These are phyloP conservation scores for Sclerotinia subarctica DNA, from an alignment of 2,329 filamentous ascomycete species.

Conservation along the genomic window DNA sequence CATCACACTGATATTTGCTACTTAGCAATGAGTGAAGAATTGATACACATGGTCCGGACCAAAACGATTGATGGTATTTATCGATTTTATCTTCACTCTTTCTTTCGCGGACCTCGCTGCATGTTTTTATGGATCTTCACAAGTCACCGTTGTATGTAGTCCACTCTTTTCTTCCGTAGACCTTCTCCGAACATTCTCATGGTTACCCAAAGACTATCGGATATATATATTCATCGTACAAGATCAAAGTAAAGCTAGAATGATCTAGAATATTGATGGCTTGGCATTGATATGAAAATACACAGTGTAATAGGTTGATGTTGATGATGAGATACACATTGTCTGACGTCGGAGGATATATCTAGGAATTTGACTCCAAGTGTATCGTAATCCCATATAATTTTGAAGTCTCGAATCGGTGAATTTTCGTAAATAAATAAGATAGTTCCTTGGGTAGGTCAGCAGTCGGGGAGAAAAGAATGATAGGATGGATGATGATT, in stretches of 20 bases:
- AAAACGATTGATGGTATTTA: not conserved
- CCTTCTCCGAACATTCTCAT: not conserved
- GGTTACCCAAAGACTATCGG: not conserved
- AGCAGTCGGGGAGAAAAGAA: not conserved
- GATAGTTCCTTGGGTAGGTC: not conserved
- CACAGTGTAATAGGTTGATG: not conserved
- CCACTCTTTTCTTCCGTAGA: not conserved
- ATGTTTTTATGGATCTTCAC: not conserved
- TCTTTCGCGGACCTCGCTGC: not conserved
- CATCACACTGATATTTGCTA: not conserved
- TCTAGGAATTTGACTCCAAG: not conserved
- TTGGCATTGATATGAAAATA: not conserved
- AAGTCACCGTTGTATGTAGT: not conserved
- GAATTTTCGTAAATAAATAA: not conserved
- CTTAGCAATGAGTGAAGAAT: constrained; percentile 1
- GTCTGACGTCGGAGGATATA: not conserved
- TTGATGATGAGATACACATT: not conserved
- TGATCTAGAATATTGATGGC: not conserved
- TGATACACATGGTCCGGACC: not conserved
- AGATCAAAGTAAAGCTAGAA: not conserved
- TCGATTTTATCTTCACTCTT: not conserved
- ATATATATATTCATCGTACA: not conserved
- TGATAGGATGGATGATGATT: not conserved
- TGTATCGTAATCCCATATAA: not conserved
- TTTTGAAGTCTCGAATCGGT: not conserved